Conservation (phyloP, 2,329 filamentous ascomycete genomes). For the Dryadomyces sulphureus region DNA sequence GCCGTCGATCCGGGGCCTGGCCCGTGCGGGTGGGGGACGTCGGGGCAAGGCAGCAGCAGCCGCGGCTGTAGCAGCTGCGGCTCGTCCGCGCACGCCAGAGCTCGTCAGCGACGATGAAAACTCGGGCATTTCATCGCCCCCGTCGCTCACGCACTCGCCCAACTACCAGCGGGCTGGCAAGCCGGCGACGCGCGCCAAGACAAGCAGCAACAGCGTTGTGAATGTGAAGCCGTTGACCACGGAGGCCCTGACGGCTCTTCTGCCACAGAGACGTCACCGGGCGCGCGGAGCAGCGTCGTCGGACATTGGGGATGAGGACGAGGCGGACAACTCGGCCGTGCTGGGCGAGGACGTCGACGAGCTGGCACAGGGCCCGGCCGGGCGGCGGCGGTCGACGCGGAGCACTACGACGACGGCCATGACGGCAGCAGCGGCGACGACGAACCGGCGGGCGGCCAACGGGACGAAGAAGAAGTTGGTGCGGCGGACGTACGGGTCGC, state of each 20-base stretch:
- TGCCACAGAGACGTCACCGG: conserved; percentile 36
- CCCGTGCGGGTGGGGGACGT: conserved; percentile 26
- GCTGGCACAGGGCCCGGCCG: conserved; percentile 28
- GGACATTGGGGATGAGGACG: conserved; percentile 20
- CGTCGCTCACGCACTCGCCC: conserved; percentile 52
- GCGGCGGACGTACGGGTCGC: conserved; percentile 33
- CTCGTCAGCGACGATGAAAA: conserved; percentile 25
- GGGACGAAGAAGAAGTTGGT: conserved; percentile 13
- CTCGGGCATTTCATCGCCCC: conserved; percentile 48
- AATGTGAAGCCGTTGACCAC: conserved; percentile 28
- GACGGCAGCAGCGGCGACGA: background rate
- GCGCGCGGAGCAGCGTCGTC: background rate
- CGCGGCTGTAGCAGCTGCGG: conserved; percentile 19
- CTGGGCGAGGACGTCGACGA: conserved; percentile 42
- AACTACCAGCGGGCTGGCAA: conserved; percentile 24
- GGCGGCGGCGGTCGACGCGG: conserved; percentile 15
- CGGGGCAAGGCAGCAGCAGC: conserved; percentile 18
- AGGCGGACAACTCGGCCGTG: conserved; percentile 23
- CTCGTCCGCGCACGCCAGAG: conserved; percentile 21
- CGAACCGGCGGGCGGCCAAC: conserved; percentile 9
- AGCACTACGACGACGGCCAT: background rate
- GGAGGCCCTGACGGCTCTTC: conserved; percentile 35
- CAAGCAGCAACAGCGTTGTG: conserved; percentile 15
- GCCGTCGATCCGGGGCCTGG: conserved; percentile 37
- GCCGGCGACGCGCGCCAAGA: background rate